These are phyloP conservation scores for Neofusicoccum ribis DNA, from an alignment of 2,329 filamentous ascomycete genomes.

Conservation along the genomic window DNA sequence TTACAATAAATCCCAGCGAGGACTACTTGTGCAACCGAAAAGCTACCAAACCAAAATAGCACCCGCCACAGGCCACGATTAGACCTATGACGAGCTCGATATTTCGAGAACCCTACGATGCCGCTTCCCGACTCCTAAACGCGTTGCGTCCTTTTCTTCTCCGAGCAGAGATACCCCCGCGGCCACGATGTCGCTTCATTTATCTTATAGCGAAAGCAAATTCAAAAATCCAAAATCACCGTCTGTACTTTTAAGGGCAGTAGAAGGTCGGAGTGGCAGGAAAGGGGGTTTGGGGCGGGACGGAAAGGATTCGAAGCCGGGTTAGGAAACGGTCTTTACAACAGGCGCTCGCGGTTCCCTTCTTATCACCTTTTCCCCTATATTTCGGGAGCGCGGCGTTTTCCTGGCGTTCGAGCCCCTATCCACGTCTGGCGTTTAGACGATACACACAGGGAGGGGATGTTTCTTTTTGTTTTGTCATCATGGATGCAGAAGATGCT, in stretches of 20 bases:
- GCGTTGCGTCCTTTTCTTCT: neutral
- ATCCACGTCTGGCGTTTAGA: neutral
- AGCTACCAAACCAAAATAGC: neutral
- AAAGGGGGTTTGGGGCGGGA: neutral
- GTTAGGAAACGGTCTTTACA: neutral
- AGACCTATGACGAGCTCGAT: neutral
- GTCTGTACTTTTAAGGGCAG: neutral
- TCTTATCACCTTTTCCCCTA: neutral
- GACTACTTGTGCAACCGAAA: neutral
- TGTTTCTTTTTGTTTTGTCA: neutral
- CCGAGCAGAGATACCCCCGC: conserved; percentile 13
- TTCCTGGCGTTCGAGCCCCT: neutral
- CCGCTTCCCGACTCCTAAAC: neutral
- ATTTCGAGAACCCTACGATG: neutral
- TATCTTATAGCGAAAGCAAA: neutral
- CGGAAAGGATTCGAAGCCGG: too few relatives aligned
- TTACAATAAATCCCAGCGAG: neutral
- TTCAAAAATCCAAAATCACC: conserved; percentile 29
- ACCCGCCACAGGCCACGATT: neutral
- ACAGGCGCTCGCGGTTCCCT: neutral
- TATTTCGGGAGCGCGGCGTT: neutral
- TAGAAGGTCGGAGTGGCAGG: neutral
- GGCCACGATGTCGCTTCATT: neutral
- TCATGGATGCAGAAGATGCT: neutral
- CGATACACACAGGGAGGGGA: neutral